Evolutionary conservation across 805 yeast genomes (phyloP), one percentile per base, ranked within the genome.

Genomic region (Saturnispora sekii): DNA sequence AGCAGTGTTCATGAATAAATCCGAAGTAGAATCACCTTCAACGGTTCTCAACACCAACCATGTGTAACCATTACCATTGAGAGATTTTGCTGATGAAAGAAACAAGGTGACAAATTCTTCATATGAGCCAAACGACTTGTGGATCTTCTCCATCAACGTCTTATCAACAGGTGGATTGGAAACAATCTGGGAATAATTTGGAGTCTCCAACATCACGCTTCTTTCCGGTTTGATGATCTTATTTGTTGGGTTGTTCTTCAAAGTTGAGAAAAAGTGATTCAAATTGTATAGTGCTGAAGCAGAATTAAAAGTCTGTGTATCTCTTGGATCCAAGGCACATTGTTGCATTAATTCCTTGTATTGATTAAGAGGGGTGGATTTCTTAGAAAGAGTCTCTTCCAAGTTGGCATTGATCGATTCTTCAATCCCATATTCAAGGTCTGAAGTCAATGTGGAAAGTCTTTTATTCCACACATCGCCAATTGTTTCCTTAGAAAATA

Each of bases 31-130:
- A 14, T 50, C 49, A 11, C 48, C 46, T 7, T 58, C 57, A 31
- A 50, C 49, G 15, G 52, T 54, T 63, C 70, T 71, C 47, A 90
- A 94, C 17, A 88, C 81, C 15, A 93, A 67, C 93, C 97, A 93
- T 10, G 89, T 84, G 63, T 73, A 79, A 3, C 98, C 98, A 62
- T 86, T 90, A 41, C 97, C 97, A 49, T 81, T 77, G 49, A 87
- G 75, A 4, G 82, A 73, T 41, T 69, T 64, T 10, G 90, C 86
- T 1, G 93, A 78, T 47, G 76, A 74, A 47, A 84, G 58, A 37
- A 93, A 62, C 39, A 85, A 70, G 1, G 84, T 76, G 53, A 83
- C 73, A 59, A 93, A 81, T 59, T 87, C 94, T 12, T 73, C 76
- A 9, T 86, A 50, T 0, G 89, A 78, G 6, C 95, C 96, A 63